Percentiles rank a stretch among this genome's conserved stretches.
phyloP scores from a whole-genome alignment of 2,329 filamentous ascomycete species.

The Penicillium sp. region DNA sequence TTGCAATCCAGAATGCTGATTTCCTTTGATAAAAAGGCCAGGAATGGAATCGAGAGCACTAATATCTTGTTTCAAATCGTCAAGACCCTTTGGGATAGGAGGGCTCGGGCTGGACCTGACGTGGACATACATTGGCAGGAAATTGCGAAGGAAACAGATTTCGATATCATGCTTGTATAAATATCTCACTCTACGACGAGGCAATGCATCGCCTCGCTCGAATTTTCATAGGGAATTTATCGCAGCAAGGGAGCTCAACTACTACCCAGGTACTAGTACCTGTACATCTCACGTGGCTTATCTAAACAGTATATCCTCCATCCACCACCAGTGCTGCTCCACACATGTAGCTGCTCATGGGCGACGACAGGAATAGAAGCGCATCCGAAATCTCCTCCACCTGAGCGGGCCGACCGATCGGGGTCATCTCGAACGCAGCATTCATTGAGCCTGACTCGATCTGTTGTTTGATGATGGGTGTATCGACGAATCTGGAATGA shows the following conservation, averaged over 20 bases:
- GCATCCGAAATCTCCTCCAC: slow-evolving; percentile 60
- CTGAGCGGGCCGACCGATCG: slow-evolving; percentile 52
- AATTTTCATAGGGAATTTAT: too few species aligned
- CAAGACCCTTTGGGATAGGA: slow-evolving; percentile 35
- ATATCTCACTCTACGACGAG: background rate
- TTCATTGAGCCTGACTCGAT: slow-evolving; percentile 22
- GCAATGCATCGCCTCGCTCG: too few species aligned
- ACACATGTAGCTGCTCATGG: slow-evolving; percentile 51
- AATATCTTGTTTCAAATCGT: slow-evolving; percentile 38
- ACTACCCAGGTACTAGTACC: too few species aligned
- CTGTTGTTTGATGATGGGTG: slow-evolving; percentile 24
- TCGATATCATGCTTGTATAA: slow-evolving; percentile 39
- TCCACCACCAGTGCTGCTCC: slow-evolving; percentile 37
- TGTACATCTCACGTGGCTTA: background rate
- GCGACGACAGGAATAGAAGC: slow-evolving; percentile 50
- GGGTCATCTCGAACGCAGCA: slow-evolving; percentile 50
- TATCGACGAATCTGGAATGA: slow-evolving; percentile 26
- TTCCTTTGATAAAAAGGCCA: slow-evolving; percentile 38
- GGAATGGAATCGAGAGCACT: slow-evolving; percentile 41
- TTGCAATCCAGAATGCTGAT: slow-evolving; percentile 35
- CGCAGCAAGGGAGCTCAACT: too few species aligned
- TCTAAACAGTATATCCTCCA: slow-evolving; percentile 30
- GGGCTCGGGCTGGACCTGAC: slow-evolving; percentile 15
- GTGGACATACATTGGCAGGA: slow-evolving; percentile 38
- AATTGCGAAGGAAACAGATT: slow-evolving; percentile 36